Evolutionary conservation across 1,284 basidiomycete species (phyloP).

Genomic region (Cerioporus squamosus): DNA sequence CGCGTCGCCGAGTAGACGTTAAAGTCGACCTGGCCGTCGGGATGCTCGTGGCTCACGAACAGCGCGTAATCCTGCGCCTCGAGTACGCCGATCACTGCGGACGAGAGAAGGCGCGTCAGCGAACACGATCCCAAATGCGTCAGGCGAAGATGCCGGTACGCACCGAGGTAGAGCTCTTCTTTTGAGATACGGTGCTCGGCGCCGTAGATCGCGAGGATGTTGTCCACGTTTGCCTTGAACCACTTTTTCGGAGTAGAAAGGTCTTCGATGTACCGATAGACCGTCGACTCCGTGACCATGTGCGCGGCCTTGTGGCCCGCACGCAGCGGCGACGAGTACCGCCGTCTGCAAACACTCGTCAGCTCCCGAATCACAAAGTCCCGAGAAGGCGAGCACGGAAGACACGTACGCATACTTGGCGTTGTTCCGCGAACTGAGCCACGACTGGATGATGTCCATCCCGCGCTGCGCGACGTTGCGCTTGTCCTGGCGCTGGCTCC

Average conservation of each 20-base stretch:
- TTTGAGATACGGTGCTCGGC: constrained; percentile 57
- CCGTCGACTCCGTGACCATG: constrained; percentile 67
- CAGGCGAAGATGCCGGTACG: constrained; percentile 27
- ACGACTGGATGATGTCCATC: constrained; percentile 58
- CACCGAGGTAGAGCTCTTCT: constrained; percentile 75
- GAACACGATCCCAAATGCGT: no score
- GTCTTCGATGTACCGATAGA: constrained; percentile 68
- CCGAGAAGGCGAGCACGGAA: not conserved
- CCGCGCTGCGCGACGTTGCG: constrained; percentile 57
- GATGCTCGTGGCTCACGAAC: constrained; percentile 71
- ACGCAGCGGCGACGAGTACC: constrained; percentile 62
- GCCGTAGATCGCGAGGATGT: constrained; percentile 61
- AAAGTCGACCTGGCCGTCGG: constrained; percentile 67
- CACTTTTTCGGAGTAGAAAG: constrained; percentile 67
- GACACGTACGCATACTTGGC: constrained; percentile 34
- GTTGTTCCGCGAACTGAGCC: constrained; percentile 48
- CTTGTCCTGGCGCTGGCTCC: constrained; percentile 52
- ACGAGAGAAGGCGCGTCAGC: not conserved
- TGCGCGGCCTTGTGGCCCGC: constrained; percentile 68
- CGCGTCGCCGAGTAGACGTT: constrained; percentile 62
- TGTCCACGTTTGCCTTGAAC: constrained; percentile 72
- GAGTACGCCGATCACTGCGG: constrained; percentile 69
- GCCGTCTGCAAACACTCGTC: constrained; percentile 38
- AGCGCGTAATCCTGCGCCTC: constrained; percentile 69
- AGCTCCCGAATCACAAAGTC: constrained; percentile 11